Evolutionary conservation across 345 rosid species (phyloP).

Genomic region (Salix purpurea): DNA sequence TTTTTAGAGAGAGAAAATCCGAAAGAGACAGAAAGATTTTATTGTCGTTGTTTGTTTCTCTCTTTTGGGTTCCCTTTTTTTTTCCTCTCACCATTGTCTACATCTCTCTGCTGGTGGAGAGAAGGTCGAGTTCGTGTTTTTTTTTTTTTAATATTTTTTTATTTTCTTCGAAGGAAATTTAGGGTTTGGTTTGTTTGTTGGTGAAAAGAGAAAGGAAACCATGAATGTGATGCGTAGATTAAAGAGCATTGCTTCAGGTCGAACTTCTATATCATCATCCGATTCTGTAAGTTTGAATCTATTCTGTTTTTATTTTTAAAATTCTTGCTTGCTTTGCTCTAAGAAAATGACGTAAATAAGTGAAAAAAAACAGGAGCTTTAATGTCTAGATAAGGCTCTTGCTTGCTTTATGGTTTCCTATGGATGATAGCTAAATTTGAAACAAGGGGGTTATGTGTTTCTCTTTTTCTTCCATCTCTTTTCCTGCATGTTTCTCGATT

Average conservation of each 20-base stretch:
- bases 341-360: neutral
- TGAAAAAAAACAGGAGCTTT: neutral
- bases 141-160: slow-evolving; percentile 18
- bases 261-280: slow-evolving; percentile 72
- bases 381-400: neutral
- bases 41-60: neutral
- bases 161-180: neutral
- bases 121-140: slow-evolving; percentile 6
- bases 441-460: neutral
- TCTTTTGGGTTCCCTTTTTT: neutral
- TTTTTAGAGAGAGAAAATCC: slow-evolving; percentile 9
- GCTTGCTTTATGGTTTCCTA: neutral
- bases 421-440: neutral
- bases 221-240: slow-evolving; percentile 97
- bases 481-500: neutral
- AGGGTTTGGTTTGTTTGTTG: slow-evolving; percentile 20
- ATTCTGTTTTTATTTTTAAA: slow-evolving; percentile 1
- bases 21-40: too few relatives aligned
- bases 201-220: slow-evolving; percentile 13
- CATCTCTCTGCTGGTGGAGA: neutral
- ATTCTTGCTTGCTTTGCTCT: neutral
- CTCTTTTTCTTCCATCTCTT: neutral
- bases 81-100: neutral
- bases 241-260: slow-evolving; percentile 96
- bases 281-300: slow-evolving; percentile 53